Conservation (phyloP, 2,329 filamentous ascomycete species). For the Cercospora sesami region DNA sequence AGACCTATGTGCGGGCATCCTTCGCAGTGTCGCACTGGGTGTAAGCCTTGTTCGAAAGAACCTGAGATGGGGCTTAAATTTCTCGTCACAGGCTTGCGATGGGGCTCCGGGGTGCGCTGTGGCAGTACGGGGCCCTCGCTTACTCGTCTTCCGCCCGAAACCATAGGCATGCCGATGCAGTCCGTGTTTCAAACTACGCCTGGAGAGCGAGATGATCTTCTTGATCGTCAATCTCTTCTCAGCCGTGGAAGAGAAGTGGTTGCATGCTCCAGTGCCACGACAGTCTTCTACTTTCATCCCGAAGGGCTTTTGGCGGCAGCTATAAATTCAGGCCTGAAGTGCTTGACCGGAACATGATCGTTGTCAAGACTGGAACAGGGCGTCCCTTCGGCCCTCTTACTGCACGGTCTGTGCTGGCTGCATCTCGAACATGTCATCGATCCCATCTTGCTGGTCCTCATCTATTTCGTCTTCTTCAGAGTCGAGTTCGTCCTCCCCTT, state of each 20-base stretch:
- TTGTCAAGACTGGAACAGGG: not conserved
- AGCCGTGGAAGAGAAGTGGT: not conserved
- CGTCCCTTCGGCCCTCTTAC: not conserved
- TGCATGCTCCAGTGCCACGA: not conserved
- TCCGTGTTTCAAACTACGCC: not conserved
- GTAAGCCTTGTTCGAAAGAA: not conserved
- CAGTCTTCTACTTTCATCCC: not conserved
- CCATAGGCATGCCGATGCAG: not conserved
- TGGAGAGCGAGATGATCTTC: not conserved
- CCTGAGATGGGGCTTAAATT: not conserved
- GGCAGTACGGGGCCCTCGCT: not conserved
- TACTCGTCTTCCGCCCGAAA: not conserved
- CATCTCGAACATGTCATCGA: slow-evolving; percentile 47
- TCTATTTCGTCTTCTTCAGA: slow-evolving; percentile 61
- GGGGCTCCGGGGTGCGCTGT: not conserved
- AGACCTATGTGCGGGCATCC: not conserved
- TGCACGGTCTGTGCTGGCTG: slow-evolving; percentile 27
- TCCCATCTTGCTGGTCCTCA: slow-evolving; percentile 56
- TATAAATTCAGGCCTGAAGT: not conserved
- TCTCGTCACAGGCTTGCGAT: not conserved
- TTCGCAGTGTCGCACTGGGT: not conserved
- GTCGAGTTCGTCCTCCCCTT: slow-evolving; percentile 59
- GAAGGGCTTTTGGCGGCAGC: not conserved
- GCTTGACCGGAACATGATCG: not conserved
- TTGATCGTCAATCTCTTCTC: not conserved